phyloP scores from a whole-genome alignment of 2,329 filamentous ascomycete species.

The Orbilia blumenaviensis region DNA sequence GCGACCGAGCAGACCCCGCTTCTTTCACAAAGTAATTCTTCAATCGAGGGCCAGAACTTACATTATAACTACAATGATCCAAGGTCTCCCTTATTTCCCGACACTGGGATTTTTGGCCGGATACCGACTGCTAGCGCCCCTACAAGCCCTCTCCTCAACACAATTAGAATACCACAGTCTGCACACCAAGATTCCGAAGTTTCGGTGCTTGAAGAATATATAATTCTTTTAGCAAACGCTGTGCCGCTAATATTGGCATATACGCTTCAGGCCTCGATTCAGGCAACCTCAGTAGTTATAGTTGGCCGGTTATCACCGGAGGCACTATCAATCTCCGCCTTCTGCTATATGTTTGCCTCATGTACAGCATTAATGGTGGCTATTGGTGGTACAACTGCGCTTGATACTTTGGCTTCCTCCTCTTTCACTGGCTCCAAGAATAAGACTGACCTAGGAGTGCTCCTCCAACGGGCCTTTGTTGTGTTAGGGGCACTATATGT shows the following conservation, averaged over 20 bases:
- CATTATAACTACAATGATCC: slow-evolving; percentile 7
- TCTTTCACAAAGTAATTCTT: background rate
- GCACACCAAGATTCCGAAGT: background rate
- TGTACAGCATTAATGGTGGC: slow-evolving; percentile 86
- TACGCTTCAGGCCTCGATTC: slow-evolving; percentile 83
- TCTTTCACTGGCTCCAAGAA: slow-evolving; percentile 83
- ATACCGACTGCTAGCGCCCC: background rate
- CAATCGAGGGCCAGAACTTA: background rate
- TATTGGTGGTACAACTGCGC: slow-evolving; percentile 82
- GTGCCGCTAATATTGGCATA: slow-evolving; percentile 85
- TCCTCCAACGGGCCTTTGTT: slow-evolving; percentile 79
- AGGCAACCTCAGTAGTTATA: slow-evolving; percentile 82
- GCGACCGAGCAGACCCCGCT: slow-evolving; percentile 14
- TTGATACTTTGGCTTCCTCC: slow-evolving; percentile 84
- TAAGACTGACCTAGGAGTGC: slow-evolving; percentile 78
- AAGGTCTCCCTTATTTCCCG: background rate
- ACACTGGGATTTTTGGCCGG: background rate
- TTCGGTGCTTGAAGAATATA: slow-evolving; percentile 67
- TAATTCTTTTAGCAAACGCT: slow-evolving; percentile 73
- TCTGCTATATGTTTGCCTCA: slow-evolving; percentile 95
- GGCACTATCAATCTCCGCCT: slow-evolving; percentile 81
- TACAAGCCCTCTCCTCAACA: background rate
- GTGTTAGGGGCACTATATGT: slow-evolving; percentile 77
- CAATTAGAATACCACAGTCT: background rate
- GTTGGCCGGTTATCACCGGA: slow-evolving; percentile 82